phyloP scores from a whole-genome alignment of 495 filamentous ascomycete species.

The Sporormia fimetaria region DNA sequence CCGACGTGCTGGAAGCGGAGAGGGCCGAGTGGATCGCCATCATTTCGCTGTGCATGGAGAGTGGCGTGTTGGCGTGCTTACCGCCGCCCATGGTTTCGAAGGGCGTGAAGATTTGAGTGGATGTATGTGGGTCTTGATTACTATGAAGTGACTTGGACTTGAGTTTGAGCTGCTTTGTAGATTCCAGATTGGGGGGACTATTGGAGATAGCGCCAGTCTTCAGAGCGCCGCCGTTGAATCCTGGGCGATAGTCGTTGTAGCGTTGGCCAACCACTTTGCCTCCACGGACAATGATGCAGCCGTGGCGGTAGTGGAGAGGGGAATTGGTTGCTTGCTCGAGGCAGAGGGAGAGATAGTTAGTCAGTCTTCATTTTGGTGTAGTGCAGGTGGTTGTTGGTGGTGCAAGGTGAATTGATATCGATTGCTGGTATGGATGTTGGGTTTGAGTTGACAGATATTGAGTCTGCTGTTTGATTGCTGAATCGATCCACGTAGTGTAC shows the following conservation, averaged over 20 bases:
- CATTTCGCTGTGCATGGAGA: constrained; percentile 46
- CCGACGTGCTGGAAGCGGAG: constrained; percentile 34
- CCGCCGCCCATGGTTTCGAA: constrained; percentile 29
- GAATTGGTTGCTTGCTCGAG: constrained; percentile 42
- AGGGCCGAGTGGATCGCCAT: constrained; percentile 45
- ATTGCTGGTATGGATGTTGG: too few species aligned
- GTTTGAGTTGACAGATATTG: too few species aligned
- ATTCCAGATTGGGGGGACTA: constrained; percentile 27
- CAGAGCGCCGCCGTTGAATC: constrained; percentile 39
- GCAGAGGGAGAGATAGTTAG: constrained; percentile 39
- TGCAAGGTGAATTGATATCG: too few species aligned
- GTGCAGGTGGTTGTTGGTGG: too few species aligned
- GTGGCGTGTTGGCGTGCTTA: constrained; percentile 31
- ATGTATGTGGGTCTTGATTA: not conserved
- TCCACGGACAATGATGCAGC: constrained; percentile 41
- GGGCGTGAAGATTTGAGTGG: constrained; percentile 22
- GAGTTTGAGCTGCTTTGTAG: constrained; percentile 34
- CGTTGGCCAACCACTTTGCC: constrained; percentile 43
- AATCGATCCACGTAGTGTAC: too few species aligned
- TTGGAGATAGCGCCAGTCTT: constrained; percentile 37
- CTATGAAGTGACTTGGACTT: constrained; percentile 13
- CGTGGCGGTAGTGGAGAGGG: constrained; percentile 41
- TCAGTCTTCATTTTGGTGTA: constrained; percentile 33
- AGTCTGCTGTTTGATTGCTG: too few species aligned
- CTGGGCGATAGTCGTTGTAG: constrained; percentile 39